These are phyloP conservation scores for Selaginella tamariscina DNA, from an alignment of 75 land plant genomes.

Conservation along the genomic window DNA sequence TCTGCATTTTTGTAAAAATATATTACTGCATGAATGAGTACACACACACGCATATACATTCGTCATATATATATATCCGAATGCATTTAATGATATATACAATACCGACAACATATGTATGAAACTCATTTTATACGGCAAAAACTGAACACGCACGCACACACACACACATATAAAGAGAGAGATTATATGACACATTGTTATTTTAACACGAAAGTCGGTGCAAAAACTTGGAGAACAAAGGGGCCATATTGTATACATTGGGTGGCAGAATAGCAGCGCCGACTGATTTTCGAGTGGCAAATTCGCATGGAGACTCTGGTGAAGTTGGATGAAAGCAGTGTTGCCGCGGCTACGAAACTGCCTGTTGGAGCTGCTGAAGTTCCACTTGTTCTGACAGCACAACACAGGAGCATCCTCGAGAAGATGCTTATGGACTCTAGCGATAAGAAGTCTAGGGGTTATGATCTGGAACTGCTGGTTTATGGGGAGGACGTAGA, in stretches of 20 bases:
- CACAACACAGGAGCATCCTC: background rate
- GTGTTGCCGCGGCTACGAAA: background rate
- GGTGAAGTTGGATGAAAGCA: background rate
- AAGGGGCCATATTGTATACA: constrained; percentile 66
- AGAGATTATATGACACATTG: too few relatives aligned
- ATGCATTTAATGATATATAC: too few relatives aligned
- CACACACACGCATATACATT: too few relatives aligned
- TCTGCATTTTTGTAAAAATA: too few relatives aligned
- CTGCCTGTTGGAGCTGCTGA: background rate
- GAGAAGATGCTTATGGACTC: background rate
- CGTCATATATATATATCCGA: too few relatives aligned
- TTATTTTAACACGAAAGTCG: background rate
- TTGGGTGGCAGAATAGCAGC: constrained; percentile 52
- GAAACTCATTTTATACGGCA: background rate
- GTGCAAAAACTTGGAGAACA: constrained; percentile 39
- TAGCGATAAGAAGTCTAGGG: background rate
- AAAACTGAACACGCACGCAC: background rate
- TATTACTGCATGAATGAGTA: too few relatives aligned
- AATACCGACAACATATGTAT: too few relatives aligned
- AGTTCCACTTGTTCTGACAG: background rate
- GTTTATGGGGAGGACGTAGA: background rate
- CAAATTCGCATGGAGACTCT: background rate
- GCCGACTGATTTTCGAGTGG: constrained; percentile 33
- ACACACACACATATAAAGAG: background rate
- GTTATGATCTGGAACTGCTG: background rate